Evolutionary conservation across 768 basidiomycete genomes (phyloP).

Genomic region (Obba rivulosa): DNA sequence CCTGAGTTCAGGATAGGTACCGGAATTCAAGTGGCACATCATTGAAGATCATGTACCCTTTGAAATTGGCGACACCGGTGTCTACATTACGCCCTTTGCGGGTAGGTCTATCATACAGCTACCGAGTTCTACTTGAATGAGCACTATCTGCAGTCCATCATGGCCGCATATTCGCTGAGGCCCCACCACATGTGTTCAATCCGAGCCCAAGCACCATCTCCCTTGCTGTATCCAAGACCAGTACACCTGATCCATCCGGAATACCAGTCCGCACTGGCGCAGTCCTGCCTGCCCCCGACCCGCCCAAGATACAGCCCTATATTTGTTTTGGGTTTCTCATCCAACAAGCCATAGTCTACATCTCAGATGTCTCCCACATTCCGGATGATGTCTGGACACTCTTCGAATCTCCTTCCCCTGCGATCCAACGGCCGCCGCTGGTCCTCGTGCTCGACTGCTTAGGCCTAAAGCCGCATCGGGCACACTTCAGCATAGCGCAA

Average conservation of each 20-base stretch:
- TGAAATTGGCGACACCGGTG: conserved; percentile 58
- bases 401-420: conserved; percentile 31
- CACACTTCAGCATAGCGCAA: conserved; percentile 72
- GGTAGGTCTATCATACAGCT: conserved; percentile 34
- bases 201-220: conserved; percentile 35
- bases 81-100: conserved; percentile 59
- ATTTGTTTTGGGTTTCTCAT: conserved; percentile 67
- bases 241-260: conserved; percentile 17
- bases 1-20: conserved; percentile 44
- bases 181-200: conserved; percentile 32
- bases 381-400: conserved; percentile 67
- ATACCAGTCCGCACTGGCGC: conserved; percentile 12
- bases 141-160: conserved; percentile 54
- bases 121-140: not conserved
- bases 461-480: conserved; percentile 57
- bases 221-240: conserved; percentile 25
- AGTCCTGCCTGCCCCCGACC: conserved; percentile 2
- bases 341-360: conserved; percentile 62
- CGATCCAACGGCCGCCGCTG: conserved; percentile 26
- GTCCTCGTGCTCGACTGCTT: conserved; percentile 78
- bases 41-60: conserved; percentile 66
- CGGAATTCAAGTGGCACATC: conserved; percentile 79
- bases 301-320: conserved; percentile 46
- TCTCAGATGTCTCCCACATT: conserved; percentile 80
- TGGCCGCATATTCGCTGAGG: conserved; percentile 54